Percentiles rank a stretch among this genome's conserved stretches.
These are phyloP conservation scores for Plectranthus barbatus DNA, from an alignment of 257 asterid genomes.

Conservation along the genomic window DNA sequence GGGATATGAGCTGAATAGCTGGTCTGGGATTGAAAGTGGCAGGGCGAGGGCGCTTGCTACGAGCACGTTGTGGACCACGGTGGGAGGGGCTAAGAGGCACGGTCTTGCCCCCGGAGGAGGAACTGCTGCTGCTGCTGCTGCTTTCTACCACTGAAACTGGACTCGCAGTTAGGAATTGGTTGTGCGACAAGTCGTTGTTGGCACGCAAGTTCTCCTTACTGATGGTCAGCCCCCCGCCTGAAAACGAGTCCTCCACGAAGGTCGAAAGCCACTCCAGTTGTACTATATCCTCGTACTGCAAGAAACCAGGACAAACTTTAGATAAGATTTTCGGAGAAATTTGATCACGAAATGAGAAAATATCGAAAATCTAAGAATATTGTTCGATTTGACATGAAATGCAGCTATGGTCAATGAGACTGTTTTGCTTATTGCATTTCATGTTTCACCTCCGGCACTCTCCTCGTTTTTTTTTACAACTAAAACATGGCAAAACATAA, in stretches of 20 bases:
- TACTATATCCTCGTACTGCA: conserved; percentile 76
- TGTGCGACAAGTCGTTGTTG: conserved; percentile 23
- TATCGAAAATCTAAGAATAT: neutral
- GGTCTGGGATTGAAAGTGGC: conserved; percentile 55
- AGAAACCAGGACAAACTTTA: neutral
- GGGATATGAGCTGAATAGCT: conserved; percentile 38
- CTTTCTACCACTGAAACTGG: conserved; percentile 82
- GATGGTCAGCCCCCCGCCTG: conserved; percentile 48
- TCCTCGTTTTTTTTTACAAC: too few species aligned
- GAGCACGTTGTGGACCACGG: conserved; percentile 74
- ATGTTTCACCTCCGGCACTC: too few species aligned
- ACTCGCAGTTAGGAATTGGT: conserved; percentile 56
- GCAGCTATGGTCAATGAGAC: too few species aligned
- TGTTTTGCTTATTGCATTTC: too few species aligned
- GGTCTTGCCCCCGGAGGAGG: conserved; percentile 39
- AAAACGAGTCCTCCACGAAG: conserved; percentile 74
- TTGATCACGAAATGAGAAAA: neutral
- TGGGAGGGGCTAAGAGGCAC: conserved; percentile 36
- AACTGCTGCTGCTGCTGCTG: conserved; percentile 60
- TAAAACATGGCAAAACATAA: neutral
- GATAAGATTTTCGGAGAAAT: too few species aligned
- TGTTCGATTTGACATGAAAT: too few species aligned
- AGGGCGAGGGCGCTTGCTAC: conserved; percentile 88
- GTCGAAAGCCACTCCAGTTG: conserved; percentile 70
- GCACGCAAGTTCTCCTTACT: conserved; percentile 33